phyloP scores from a whole-genome alignment of 2,329 filamentous ascomycete species.

The Aspergillus cejpii region DNA sequence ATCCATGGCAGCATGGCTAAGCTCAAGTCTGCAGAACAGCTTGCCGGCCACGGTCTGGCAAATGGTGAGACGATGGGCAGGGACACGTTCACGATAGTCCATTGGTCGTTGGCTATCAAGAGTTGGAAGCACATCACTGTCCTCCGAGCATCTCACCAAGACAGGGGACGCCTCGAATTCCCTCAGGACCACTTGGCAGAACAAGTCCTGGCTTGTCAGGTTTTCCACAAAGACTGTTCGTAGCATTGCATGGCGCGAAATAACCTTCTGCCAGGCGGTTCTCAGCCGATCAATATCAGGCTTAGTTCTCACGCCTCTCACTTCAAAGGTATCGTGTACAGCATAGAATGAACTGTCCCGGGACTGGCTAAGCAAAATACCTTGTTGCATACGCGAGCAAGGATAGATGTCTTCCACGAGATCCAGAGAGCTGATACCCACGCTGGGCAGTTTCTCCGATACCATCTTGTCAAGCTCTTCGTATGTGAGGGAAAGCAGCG shows the following conservation, averaged over 20 bases:
- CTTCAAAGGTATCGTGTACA: conserved; percentile 35
- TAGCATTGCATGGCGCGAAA: conserved; percentile 31
- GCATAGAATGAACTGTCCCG: conserved; percentile 34
- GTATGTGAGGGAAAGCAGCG: conserved; percentile 43
- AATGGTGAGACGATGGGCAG: conserved; percentile 44
- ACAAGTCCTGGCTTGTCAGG: conserved; percentile 27
- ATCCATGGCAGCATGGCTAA: conserved; percentile 50
- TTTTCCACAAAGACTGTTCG: conserved; percentile 36
- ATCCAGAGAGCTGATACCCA: conserved; percentile 30
- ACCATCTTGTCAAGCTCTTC: conserved; percentile 36
- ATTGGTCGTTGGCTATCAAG: conserved; percentile 27
- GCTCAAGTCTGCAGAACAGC: conserved; percentile 44
- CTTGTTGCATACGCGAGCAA: conserved; percentile 36
- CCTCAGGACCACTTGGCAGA: conserved; percentile 33
- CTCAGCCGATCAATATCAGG: conserved; percentile 25
- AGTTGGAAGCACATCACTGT: conserved; percentile 25
- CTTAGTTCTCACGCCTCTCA: conserved; percentile 14
- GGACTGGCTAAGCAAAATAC: conserved; percentile 30
- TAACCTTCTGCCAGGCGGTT: conserved; percentile 29
- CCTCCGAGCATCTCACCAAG: conserved; percentile 26
- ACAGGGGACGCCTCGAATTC: conserved; percentile 23
- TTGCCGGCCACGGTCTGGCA: conserved; percentile 36
- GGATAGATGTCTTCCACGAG: conserved; percentile 41
- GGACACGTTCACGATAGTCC: conserved; percentile 23
- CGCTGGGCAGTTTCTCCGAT: conserved; percentile 30